Evolutionary conservation across 768 basidiomycete genomes (phyloP), one percentile per base, ranked within the genome.

Genomic region (Tubosaeta sp.): DNA sequence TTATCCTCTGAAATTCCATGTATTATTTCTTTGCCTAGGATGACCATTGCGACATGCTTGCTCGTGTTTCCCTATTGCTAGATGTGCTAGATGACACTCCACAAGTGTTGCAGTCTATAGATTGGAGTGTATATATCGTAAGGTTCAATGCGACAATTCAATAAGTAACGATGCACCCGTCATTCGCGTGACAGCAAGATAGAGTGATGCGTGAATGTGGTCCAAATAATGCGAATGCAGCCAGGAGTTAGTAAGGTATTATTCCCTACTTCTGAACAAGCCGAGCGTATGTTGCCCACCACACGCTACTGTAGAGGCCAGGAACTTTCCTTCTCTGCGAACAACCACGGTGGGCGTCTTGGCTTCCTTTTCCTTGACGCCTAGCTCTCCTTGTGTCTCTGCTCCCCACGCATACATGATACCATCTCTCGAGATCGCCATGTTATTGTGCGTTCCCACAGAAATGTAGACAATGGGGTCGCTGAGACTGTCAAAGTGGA

Each of bases 281-380:
- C 83, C 87, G 18, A 90, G 62, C 2, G 86, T 82, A 61, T 90
- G 88, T 62, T 90, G 89, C 3, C 88, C 88, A 30, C 88, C 88
- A 64, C 87, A 90, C 1, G 84, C 77, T 32, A 82, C 83, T 19
- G 58, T 41, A 25, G 54, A 55, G 19, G 77, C 73, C 21, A 80
- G 63, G 14, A 86, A 83, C 36, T 78, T 76, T 13, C 88, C 88
- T 59, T 84, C 83, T 64, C 78, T 81, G 43, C 86, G 80, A 21
- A 90, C 88, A 38, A 90, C 77, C 16, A 78, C 72, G 35, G 71
- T 80, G 1, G 88, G 88, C 8, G 81, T 86, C 58, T 71, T 72
- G 19, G 83, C 81, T 57, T 82, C 81, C 48, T 77, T 77, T 48
- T 80, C 80, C 25, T 77, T 77, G 32, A 80, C 76, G 12, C 87